Percentiles rank a stretch among this genome's conserved stretches.
phyloP scores from a whole-genome alignment of 345 rosid species.

The Sapria himalayana region DNA sequence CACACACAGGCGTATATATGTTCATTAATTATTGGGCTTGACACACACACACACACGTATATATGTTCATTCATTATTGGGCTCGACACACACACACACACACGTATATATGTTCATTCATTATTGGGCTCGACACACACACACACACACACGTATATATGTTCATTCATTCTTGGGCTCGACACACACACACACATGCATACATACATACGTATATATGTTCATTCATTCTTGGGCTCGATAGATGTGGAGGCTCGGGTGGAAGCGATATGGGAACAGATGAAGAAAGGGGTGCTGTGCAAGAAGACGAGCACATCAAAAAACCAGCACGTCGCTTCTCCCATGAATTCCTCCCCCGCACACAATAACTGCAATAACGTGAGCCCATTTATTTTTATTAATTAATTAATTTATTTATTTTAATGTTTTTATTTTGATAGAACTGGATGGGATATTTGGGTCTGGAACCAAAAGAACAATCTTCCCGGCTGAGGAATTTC shows the following conservation, averaged over 20 bases:
- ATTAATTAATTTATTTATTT: not conserved
- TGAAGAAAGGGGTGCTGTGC: constrained; percentile 31
- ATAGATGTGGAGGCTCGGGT: constrained; percentile 22
- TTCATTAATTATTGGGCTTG: too few relatives aligned
- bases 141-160: too few relatives aligned
- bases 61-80: too few relatives aligned
- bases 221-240: not conserved
- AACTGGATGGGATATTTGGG: constrained; percentile 33
- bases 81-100: too few relatives aligned
- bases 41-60: too few relatives aligned
- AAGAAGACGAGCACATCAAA: constrained; percentile 12
- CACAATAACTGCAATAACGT: constrained; percentile 23
- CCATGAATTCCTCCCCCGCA: constrained; percentile 10
- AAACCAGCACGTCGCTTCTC: constrained; percentile 11
- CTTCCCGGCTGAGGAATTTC: constrained; percentile 10
- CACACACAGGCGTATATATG: too few relatives aligned
- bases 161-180: too few relatives aligned
- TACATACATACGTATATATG: too few relatives aligned
- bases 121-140: too few relatives aligned
- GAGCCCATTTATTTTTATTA: constrained; percentile 9
- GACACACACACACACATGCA: too few relatives aligned
- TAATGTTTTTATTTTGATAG: constrained; percentile 8
- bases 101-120: too few relatives aligned
- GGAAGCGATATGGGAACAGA: constrained; percentile 43
- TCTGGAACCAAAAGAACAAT: constrained; percentile 14